phyloP scores from a whole-genome alignment of 2,329 filamentous ascomycete genomes.

The Beauveria medogensis region DNA sequence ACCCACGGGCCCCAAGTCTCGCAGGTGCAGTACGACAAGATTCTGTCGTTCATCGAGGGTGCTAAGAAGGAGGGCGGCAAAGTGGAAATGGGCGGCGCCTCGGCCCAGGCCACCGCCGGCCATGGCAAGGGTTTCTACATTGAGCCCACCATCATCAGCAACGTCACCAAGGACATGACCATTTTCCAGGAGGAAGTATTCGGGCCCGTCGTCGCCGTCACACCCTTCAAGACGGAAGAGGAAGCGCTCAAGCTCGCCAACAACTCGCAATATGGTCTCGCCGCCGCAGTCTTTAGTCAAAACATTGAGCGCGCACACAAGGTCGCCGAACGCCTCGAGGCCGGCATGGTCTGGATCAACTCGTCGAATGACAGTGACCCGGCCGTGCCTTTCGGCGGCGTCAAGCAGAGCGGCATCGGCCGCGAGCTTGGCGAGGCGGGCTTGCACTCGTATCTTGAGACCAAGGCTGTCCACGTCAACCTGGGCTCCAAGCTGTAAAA shows the following conservation, averaged over 20 bases:
- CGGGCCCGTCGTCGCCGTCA: constrained; percentile 35
- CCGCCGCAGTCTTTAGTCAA: constrained; percentile 52
- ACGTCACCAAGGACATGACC: constrained; percentile 32
- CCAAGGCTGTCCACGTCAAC: constrained; percentile 38
- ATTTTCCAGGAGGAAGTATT: constrained; percentile 41
- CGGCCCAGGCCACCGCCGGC: constrained; percentile 23
- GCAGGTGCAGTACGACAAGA: constrained; percentile 60
- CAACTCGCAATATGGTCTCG: constrained; percentile 53
- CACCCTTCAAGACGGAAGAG: constrained; percentile 33
- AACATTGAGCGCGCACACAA: constrained; percentile 43
- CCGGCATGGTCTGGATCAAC: constrained; percentile 50
- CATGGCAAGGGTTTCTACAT: constrained; percentile 38
- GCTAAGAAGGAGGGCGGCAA: constrained; percentile 66
- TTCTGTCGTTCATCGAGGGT: constrained; percentile 60
- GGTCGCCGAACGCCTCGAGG: constrained; percentile 48
- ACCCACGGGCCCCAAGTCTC: constrained; percentile 71
- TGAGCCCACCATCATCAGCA: constrained; percentile 37
- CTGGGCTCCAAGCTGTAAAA: constrained; percentile 27
- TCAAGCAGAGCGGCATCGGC: constrained; percentile 42
- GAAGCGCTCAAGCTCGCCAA: constrained; percentile 37
- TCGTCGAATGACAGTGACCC: constrained; percentile 37
- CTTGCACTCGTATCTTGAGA: constrained; percentile 35
- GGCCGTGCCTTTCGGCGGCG: constrained; percentile 37
- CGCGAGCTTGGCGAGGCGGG: constrained; percentile 38
- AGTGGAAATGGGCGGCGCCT: constrained; percentile 55